Evolutionary conservation across 163 green algal species (phyloP).

Genomic region (Volvox carteri): DNA sequence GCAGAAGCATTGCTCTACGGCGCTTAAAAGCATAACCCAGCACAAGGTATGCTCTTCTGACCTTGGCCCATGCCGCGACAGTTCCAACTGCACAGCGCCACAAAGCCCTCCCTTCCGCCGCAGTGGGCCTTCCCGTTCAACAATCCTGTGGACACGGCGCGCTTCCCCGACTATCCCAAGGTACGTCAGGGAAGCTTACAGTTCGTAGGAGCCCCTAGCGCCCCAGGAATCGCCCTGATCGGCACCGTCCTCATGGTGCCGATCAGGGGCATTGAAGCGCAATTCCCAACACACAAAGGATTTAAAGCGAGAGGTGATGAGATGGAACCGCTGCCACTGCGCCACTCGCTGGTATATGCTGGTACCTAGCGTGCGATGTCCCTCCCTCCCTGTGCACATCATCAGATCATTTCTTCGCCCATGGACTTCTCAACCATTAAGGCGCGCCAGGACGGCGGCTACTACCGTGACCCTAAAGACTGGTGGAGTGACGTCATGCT

Average conservation of each 20-base stretch:
- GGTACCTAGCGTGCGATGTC: too few relatives aligned
- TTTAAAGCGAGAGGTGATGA: too few relatives aligned
- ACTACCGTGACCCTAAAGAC: slow-evolving; percentile 65
- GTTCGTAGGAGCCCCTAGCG: too few relatives aligned
- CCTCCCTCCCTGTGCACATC: too few relatives aligned
- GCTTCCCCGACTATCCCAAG: slow-evolving; percentile 69
- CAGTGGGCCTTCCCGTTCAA: slow-evolving; percentile 78
- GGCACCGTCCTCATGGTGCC: too few relatives aligned
- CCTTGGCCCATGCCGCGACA: neutral
- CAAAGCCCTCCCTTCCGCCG: neutral
- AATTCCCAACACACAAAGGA: too few relatives aligned
- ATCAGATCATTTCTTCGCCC: slow-evolving; percentile 50
- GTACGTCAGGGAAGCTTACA: too few relatives aligned
- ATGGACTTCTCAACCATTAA: slow-evolving; percentile 79
- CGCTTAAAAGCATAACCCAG: slow-evolving; percentile 68
- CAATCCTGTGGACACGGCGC: slow-evolving; percentile 65
- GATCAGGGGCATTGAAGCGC: too few relatives aligned
- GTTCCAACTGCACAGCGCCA: neutral
- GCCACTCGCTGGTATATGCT: too few relatives aligned
- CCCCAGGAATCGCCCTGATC: too few relatives aligned
- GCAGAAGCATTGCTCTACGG: slow-evolving; percentile 59
- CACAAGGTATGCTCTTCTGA: slow-evolving; percentile 65
- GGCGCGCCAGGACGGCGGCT: slow-evolving; percentile 55
- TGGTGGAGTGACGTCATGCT: slow-evolving; percentile 68
- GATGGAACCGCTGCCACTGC: too few relatives aligned